phyloP scores from a whole-genome alignment of 2,329 filamentous ascomycete genomes.

The Sporothrix globosa region DNA sequence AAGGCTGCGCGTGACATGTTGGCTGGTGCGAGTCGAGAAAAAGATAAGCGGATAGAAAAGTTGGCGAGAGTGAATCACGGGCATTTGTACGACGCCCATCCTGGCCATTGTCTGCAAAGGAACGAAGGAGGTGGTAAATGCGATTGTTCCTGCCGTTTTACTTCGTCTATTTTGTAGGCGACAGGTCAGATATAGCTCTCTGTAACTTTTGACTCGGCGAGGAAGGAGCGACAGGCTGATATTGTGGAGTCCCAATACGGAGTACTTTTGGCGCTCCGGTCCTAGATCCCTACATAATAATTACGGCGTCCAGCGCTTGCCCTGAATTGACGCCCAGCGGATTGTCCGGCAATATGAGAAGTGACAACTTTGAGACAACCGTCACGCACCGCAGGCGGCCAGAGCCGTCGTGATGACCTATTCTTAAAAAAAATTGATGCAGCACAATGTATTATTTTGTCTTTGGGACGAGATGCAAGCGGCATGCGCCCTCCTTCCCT shows the following conservation, averaged over 20 bases:
- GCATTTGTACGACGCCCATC: not conserved
- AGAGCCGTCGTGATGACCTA: constrained; percentile 6
- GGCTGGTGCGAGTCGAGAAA: not conserved
- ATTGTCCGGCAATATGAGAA: not conserved
- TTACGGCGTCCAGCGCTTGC: no score
- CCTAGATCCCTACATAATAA: no score
- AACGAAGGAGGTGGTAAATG: constrained; percentile 5
- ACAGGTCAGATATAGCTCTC: not conserved
- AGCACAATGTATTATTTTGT: not conserved
- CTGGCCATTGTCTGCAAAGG: constrained; percentile 10
- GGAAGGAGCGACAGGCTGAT: constrained; percentile 16
- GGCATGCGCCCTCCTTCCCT: constrained; percentile 18
- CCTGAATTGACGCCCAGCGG: not conserved
- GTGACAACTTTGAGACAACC: not conserved
- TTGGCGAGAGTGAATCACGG: not conserved
- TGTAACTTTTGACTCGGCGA: not conserved
- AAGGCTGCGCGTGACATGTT: constrained; percentile 3
- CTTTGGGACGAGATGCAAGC: constrained; percentile 14
- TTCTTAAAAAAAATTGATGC: not conserved
- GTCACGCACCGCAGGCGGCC: not conserved
- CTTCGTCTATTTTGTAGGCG: not conserved
- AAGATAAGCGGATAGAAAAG: not conserved
- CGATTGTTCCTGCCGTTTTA: constrained; percentile 22
- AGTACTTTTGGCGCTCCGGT: no score
- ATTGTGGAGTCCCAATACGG: no score